Base-by-base conservation (phyloP, 805 yeast species). In the Wickerhamiella siamensis region DNA sequence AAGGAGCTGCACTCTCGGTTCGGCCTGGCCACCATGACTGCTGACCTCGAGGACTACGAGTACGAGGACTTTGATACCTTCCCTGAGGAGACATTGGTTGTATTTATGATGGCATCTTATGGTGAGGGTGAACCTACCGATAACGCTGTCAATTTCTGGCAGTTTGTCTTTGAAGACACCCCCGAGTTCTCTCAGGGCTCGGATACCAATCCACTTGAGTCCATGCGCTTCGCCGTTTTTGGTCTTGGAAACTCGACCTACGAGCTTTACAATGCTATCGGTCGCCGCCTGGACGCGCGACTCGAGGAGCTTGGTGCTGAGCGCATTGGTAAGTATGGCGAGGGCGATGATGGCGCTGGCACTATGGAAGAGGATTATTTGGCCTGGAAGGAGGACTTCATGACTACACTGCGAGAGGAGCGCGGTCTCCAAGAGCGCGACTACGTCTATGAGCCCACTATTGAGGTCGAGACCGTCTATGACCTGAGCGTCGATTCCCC, bases 71-170 rank as follows among this genome's bases (percentile, higher is more conserved):
- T 91, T 42, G 75, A 75, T 54, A 73, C 73, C 39, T 61, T 88
- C 47, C 72, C 77, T 17, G 64, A 66, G 15, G 72, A 72, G 45
- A 65, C 73, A 42, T 63, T 73, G n/a, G 76, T 76, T 17, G 75
- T 84, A 47, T 79, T 88, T 55, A 70, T 88, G 56, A 68, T 86
- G 64, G 91, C 97, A 26, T 84, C 95, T 9, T 91, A 91, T 54
- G 98, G 98, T 52, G 98, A 88, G 64, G 98, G 98, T 57, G 98
- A 88, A 60, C 94, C 94, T 52, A 88, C 98, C 12, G 98, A 88
- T 60, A 83, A 83, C 53, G 91, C 96, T n/a, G 72, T 73, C 33
- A 76, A 75, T 31, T 83, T 91, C 58, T 77, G 75, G 56, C 80
- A 78, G 44, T 70, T 87, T 54, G 72, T 75, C 27, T 52, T 60